Evolutionary conservation across 345 rosid species (phyloP).

Genomic region (Corchorus olitorius): DNA sequence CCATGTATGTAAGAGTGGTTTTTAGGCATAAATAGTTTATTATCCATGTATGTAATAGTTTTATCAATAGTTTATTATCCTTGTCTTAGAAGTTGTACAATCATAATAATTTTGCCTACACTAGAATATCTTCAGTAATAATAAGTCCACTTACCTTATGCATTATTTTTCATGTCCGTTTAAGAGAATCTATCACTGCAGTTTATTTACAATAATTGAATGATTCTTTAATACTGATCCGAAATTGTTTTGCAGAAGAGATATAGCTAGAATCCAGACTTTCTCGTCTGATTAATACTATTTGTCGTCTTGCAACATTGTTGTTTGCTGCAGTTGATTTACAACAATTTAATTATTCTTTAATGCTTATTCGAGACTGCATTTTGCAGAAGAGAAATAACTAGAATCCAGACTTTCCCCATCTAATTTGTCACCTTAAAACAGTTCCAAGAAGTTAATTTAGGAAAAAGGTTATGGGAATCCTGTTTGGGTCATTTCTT

Average conservation of each 20-base stretch:
- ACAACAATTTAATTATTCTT: not conserved
- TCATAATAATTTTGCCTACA: not conserved
- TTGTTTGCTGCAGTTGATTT: not conserved
- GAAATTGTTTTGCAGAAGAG: constrained; percentile 5
- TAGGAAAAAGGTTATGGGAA: not conserved
- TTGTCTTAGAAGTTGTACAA: not conserved
- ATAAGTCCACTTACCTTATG: not conserved
- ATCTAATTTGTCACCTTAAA: not conserved
- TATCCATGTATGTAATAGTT: too few species aligned
- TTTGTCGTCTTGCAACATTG: not conserved
- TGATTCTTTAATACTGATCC: not conserved
- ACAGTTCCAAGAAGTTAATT: not conserved
- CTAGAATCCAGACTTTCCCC: not conserved
- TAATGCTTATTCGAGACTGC: not conserved
- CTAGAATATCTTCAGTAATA: not conserved
- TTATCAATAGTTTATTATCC: too few species aligned
- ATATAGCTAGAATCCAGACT: not conserved
- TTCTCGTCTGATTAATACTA: not conserved
- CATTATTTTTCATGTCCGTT: not conserved
- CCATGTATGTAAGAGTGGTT: not conserved
- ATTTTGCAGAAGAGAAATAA: not conserved
- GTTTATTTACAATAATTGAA: not conserved
- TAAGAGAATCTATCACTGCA: not conserved
- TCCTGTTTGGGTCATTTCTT: not conserved
- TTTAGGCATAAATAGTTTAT: too few species aligned